phyloP scores from a whole-genome alignment of 2,329 filamentous ascomycete genomes.

The Ceratocystis cubensis region DNA sequence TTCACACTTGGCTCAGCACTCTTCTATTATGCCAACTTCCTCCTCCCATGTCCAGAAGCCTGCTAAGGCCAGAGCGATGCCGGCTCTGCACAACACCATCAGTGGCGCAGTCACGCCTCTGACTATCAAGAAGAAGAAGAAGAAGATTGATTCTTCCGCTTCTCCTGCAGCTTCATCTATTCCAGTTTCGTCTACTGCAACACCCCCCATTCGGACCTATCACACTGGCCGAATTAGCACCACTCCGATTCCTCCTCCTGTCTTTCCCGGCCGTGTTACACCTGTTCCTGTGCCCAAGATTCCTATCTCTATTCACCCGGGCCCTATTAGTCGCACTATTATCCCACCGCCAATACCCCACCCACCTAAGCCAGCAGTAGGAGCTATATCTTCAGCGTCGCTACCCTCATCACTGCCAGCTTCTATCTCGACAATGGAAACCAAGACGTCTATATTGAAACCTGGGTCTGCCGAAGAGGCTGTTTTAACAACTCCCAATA shows the following conservation, averaged over 20 bases:
- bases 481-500: not conserved
- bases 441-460: not conserved
- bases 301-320: not conserved
- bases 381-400: not conserved
- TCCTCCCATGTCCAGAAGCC: not conserved
- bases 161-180: not conserved
- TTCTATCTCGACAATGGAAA: not conserved
- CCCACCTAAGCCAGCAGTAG: not conserved
- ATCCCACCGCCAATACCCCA: not conserved
- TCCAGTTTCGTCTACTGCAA: constrained; percentile 2
- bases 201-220: constrained; percentile 15
- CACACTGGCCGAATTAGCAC: constrained; percentile 16
- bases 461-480: not conserved
- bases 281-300: constrained; percentile 10
- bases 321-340: not conserved
- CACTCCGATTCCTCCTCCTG: constrained; percentile 18
- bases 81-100: constrained; percentile 4
- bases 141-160: constrained; percentile 8
- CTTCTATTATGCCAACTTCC: not conserved
- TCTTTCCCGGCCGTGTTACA: constrained; percentile 1
- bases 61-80: not conserved
- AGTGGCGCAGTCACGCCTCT: constrained; percentile 14
- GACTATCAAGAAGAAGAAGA: constrained; percentile 15
- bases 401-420: not conserved
- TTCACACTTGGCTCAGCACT: not conserved